Evolutionary conservation across 1,284 basidiomycete genomes (phyloP), one percentile per base, ranked within the genome.

Genomic region (Boletus calvinii): DNA sequence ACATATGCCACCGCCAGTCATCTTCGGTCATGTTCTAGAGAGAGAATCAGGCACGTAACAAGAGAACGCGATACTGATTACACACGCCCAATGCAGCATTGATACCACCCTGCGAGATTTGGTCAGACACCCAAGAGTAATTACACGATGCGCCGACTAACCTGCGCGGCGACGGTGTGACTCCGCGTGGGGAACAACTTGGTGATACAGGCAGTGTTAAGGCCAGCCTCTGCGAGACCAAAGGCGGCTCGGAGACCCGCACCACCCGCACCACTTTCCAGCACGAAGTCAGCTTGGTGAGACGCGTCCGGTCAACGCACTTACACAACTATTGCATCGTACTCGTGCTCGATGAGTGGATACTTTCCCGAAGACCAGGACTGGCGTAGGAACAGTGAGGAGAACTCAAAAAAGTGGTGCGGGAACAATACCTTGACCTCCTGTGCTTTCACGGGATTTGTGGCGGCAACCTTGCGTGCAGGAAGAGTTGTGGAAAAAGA

Each of bases 1-100:
- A 95, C 92, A 98, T 98, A 74, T 99, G 96, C 97, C 97, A 99
- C 74, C 97, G 79, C 96, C 95, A 98, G 72, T 98, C 94, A 69
- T 98, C 94, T 74, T 98, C 94, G 12, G 94, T 96, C 92, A 97
- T 96, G 79, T 99, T 99, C 87, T 91, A 66, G n/a, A 42, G 30
- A 44, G 10, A 22, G n/a, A 31, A 30, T 60, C 26, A 62, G 54
- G 30, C 20, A 15, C 34, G n/a, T 1, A 43, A 40, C 48, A n/a
- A 56, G 26, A 56, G 48, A 57, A 46, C 50, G 53, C 34, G 41
- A 47, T 32, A 8, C 20, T 41, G 44, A 35, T 37, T n/a, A 77
- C 86, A 66, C 72, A 92, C 90, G 57, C 96, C 97, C 52, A 99
- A 83, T 41, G 97, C 97, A 65, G 97, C 96, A 76, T 99, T 99